phyloP scores from a whole-genome alignment of 2,329 filamentous ascomycete genomes.

The Colletotrichum eremochloae region DNA sequence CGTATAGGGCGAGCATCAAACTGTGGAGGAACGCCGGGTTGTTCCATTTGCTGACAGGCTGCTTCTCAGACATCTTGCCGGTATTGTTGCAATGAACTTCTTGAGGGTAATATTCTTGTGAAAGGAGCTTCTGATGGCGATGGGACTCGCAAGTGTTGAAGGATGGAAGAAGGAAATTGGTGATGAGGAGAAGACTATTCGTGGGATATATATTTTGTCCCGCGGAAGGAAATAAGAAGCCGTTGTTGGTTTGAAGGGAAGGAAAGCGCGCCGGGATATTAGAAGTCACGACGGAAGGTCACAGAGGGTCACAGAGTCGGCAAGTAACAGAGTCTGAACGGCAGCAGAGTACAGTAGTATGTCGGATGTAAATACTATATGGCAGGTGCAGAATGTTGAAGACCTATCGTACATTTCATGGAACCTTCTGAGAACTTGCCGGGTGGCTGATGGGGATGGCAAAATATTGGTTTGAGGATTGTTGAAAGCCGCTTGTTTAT shows the following conservation, averaged over 20 bases:
- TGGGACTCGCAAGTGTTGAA: background rate
- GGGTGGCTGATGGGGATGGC: background rate
- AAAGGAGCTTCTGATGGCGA: background rate
- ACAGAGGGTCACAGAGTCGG: background rate
- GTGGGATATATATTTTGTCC: background rate
- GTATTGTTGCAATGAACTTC: background rate
- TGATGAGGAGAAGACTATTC: background rate
- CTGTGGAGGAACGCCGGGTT: slow-evolving; percentile 52
- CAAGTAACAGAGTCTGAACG: background rate
- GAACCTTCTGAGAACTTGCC: background rate
- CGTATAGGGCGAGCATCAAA: slow-evolving; percentile 52
- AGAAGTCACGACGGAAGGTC: background rate
- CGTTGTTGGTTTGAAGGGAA: too few relatives aligned
- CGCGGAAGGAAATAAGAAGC: background rate
- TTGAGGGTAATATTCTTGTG: background rate
- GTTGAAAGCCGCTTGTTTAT: background rate
- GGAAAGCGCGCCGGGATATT: background rate
- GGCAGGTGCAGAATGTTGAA: background rate
- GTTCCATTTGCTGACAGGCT: slow-evolving; percentile 47
- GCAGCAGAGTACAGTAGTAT: background rate
- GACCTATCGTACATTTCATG: background rate
- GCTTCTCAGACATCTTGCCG: slow-evolving; percentile 35
- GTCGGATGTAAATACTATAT: background rate
- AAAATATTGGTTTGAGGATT: background rate
- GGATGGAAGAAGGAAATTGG: background rate